phyloP scores from a whole-genome alignment of 257 asterid species.

The Solanum lycopersicoides region DNA sequence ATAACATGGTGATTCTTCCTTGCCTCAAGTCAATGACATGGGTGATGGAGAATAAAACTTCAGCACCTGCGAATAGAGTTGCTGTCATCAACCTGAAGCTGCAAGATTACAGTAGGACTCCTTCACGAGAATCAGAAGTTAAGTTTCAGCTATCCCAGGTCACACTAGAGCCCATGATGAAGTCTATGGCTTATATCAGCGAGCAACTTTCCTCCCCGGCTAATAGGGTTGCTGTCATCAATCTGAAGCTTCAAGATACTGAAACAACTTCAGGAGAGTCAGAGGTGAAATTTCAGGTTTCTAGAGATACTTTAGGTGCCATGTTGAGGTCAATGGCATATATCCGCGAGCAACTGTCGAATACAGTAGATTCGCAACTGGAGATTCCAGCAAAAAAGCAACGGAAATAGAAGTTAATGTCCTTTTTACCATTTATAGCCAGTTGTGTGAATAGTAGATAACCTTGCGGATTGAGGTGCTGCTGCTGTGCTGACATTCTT shows the following conservation, averaged over 20 bases:
- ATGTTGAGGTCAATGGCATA: conserved; percentile 79
- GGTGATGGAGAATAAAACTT: conserved; percentile 81
- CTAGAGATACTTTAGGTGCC: conserved; percentile 62
- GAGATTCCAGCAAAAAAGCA: conserved; percentile 38
- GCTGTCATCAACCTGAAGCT: conserved; percentile 87
- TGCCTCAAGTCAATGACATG: conserved; percentile 94
- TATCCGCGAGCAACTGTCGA: conserved; percentile 51
- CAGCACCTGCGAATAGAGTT: conserved; percentile 48
- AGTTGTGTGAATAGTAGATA: conserved; percentile 9
- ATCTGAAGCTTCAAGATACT: conserved; percentile 83
- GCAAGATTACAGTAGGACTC: conserved; percentile 62
- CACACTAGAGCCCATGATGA: conserved; percentile 80
- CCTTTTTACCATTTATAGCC: neutral
- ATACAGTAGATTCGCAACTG: conserved; percentile 32
- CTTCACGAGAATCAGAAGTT: conserved; percentile 65
- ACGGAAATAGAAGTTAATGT: conserved; percentile 27
- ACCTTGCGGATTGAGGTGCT: neutral
- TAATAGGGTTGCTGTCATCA: conserved; percentile 78
- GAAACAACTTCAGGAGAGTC: conserved; percentile 63
- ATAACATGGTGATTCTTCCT: conserved; percentile 71
- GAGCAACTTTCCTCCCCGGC: conserved; percentile 78
- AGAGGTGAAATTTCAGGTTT: conserved; percentile 80
- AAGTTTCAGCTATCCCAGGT: conserved; percentile 64
- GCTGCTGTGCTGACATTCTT: neutral
- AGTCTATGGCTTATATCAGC: conserved; percentile 84